Percentiles rank a stretch among this genome's conserved stretches.
Conservation (phyloP, 106 monocot species). For the Xerophyta viscosa region DNA sequence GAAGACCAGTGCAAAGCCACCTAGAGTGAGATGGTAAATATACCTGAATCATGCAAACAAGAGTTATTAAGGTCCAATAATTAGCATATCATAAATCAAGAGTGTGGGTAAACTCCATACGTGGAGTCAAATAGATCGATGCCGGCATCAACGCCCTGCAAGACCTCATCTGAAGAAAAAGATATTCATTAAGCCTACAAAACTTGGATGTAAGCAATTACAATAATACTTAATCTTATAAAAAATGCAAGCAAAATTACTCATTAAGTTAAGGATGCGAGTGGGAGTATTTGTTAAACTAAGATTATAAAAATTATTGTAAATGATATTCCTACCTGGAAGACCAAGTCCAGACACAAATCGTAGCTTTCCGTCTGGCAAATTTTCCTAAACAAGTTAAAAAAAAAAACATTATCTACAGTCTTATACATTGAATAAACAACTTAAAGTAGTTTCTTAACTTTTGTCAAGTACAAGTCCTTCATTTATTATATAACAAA, state of each 20-base stretch:
- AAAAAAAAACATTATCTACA: not conserved
- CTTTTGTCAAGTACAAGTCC: no score
- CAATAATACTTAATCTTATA: no score
- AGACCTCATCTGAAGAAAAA: constrained; percentile 65
- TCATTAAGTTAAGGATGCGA: no score
- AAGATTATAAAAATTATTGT: not conserved
- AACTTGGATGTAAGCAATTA: no score
- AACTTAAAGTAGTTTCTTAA: not conserved
- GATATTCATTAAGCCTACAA: no score
- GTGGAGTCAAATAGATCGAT: constrained; percentile 95
- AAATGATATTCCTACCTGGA: constrained; percentile 45
- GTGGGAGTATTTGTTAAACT: no score
- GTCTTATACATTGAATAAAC: no score
- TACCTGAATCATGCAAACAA: constrained; percentile 41
- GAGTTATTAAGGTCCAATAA: not conserved
- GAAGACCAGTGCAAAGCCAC: constrained; percentile 79
- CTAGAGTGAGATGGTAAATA: constrained; percentile 87
- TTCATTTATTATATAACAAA: no score
- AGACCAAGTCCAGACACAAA: constrained; percentile 72
- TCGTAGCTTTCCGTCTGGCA: constrained; percentile 68
- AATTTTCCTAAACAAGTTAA: constrained; percentile 47
- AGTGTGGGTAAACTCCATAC: constrained; percentile 23
- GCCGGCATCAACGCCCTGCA: constrained; percentile 88
- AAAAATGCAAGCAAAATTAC: no score
- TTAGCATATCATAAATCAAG: constrained; percentile 2